Conservation (phyloP, 148 eudicot genomes). For the Vaccinium darrowii region DNA sequence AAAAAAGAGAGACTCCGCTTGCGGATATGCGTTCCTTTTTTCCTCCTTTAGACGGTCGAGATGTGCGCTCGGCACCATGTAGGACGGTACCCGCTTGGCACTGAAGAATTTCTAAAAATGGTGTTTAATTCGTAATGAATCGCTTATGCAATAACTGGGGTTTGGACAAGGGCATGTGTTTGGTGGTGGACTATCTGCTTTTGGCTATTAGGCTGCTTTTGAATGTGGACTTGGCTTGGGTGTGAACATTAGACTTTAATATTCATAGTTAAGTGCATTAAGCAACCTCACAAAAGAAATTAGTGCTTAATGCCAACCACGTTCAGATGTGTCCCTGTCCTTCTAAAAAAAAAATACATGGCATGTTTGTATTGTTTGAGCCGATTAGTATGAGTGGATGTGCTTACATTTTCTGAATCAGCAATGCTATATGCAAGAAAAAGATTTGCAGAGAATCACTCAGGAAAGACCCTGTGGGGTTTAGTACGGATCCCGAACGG, state of each 20-base stretch:
- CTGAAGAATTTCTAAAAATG: too few relatives aligned
- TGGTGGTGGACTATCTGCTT: not conserved
- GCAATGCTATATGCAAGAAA: too few relatives aligned
- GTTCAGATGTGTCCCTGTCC: not conserved
- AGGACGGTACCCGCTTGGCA: not conserved
- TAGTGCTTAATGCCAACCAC: not conserved
- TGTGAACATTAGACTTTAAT: not conserved
- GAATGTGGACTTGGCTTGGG: not conserved
- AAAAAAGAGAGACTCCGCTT: not conserved
- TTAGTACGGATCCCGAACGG: too few relatives aligned
- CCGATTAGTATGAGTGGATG: not conserved
- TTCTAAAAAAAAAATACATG: not conserved
- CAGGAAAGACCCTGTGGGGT: too few relatives aligned
- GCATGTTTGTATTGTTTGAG: not conserved
- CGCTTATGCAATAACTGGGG: not conserved
- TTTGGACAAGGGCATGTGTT: not conserved
- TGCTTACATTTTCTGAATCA: not conserved
- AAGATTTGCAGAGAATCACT: too few relatives aligned
- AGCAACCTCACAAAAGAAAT: not conserved
- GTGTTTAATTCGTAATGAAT: not conserved
- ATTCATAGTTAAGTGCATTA: not conserved
- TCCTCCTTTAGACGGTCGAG: too few relatives aligned
- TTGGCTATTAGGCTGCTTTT: not conserved
- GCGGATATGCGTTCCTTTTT: not conserved
- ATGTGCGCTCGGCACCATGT: too few relatives aligned